A percentile compares a stretch with the other conserved stretches of the same genome.
Conservation (phyloP, 805 yeast genomes). For the Schwanniomyces pseudopolymorphus region DNA sequence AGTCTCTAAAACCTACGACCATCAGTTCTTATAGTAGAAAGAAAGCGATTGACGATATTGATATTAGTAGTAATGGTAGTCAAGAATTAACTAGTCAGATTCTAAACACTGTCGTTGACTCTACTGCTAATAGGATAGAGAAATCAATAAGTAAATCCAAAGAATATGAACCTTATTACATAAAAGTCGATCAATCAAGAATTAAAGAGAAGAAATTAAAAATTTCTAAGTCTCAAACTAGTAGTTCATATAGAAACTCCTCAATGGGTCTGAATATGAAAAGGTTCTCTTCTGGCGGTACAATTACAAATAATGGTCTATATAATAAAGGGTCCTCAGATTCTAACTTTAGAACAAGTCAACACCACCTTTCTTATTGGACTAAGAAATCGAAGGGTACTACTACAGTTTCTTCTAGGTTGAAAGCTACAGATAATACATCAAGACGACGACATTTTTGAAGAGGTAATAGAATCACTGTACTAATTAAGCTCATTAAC, state of each 20-base stretch:
- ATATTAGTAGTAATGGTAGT: constrained; percentile 10
- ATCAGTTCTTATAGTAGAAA: background rate
- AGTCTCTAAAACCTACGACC: background rate
- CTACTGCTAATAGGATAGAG: too few species aligned
- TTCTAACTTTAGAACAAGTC: background rate
- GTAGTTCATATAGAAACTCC: background rate
- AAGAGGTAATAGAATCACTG: background rate
- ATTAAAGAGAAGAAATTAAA: too few species aligned
- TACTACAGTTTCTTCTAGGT: background rate
- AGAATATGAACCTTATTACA: background rate
- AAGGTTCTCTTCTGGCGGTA: background rate
- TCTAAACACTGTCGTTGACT: background rate
- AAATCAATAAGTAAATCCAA: background rate
- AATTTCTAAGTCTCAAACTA: background rate
- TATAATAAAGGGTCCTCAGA: background rate
- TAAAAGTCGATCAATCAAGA: background rate
- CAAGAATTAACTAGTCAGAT: constrained; percentile 7
- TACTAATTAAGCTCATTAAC: background rate
- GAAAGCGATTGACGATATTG: constrained; percentile 2
- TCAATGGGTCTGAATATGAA: background rate
- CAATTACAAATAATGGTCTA: background rate
- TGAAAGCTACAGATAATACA: background rate
- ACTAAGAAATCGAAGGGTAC: background rate
- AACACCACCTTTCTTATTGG: background rate
- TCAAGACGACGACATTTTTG: background rate